Conservation (phyloP, 2,329 filamentous ascomycete genomes). For the Sclerotiophoma versabilis region DNA sequence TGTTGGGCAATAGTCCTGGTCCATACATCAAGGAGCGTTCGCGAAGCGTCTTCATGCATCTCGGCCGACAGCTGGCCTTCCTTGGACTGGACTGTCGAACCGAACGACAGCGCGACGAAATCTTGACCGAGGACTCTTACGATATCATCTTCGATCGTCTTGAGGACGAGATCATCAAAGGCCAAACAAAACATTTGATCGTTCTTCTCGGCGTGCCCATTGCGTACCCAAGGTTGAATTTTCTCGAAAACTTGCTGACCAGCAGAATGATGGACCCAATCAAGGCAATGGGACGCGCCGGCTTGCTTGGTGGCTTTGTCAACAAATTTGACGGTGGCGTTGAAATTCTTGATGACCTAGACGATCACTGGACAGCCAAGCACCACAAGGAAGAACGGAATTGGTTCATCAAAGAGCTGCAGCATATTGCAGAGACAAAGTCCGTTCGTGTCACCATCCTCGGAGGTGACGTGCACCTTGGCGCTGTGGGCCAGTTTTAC, state of each 20-base stretch:
- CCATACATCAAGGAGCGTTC: slow-evolving; percentile 90
- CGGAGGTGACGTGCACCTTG: slow-evolving; percentile 92
- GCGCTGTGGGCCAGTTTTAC: slow-evolving; percentile 92
- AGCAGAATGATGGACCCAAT: slow-evolving; percentile 86
- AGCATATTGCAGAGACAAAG: slow-evolving; percentile 91
- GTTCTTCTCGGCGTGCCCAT: slow-evolving; percentile 79
- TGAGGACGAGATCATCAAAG: slow-evolving; percentile 79
- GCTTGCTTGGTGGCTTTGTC: slow-evolving; percentile 78
- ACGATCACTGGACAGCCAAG: slow-evolving; percentile 97
- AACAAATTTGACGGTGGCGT: slow-evolving; percentile 92
- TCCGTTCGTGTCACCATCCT: slow-evolving; percentile 91
- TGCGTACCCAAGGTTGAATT: slow-evolving; percentile 57
- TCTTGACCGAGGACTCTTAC: slow-evolving; percentile 82
- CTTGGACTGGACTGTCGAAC: slow-evolving; percentile 91
- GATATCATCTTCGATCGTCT: slow-evolving; percentile 86
- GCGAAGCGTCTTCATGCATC: slow-evolving; percentile 82
- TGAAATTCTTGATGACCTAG: slow-evolving; percentile 88
- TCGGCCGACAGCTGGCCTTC: slow-evolving; percentile 81
- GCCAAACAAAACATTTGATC: slow-evolving; percentile 86
- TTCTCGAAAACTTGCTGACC: slow-evolving; percentile 74
- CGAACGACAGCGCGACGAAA: slow-evolving; percentile 82
- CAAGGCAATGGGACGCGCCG: slow-evolving; percentile 84
- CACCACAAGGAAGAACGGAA: slow-evolving; percentile 91
- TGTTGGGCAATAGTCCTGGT: slow-evolving; percentile 78
- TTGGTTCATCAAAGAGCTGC: slow-evolving; percentile 86